Evolutionary conservation across 2,329 filamentous ascomycete genomes (phyloP).

Genomic region (Penicillium sp.): DNA sequence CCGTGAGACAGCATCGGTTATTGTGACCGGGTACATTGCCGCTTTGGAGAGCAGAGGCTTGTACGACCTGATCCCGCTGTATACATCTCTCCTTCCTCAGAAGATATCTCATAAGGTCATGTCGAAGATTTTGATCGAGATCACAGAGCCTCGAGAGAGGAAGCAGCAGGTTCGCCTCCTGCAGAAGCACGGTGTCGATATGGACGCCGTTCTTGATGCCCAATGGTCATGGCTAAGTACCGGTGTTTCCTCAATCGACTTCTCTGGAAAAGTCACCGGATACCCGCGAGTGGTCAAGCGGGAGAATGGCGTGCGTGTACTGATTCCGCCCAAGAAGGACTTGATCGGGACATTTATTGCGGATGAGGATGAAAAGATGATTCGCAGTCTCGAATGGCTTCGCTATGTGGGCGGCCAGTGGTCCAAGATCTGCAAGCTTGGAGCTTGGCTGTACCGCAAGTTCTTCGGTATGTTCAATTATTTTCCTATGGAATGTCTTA

Average conservation of each 20-base stretch:
- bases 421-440: constrained; percentile 62
- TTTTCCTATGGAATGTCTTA: constrained; percentile 12
- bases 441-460: constrained; percentile 70
- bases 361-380: constrained; percentile 64
- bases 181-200: constrained; percentile 66
- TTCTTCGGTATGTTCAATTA: constrained; percentile 67
- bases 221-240: constrained; percentile 51
- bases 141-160: constrained; percentile 62
- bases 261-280: constrained; percentile 26
- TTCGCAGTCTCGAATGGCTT: constrained; percentile 81
- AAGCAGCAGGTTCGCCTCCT: constrained; percentile 67
- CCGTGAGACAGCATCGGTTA: constrained; percentile 58
- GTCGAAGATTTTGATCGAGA: constrained; percentile 68
- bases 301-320: constrained; percentile 45
- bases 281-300: constrained; percentile 49
- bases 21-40: constrained; percentile 76
- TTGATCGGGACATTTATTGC: constrained; percentile 62
- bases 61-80: constrained; percentile 75
- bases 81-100: constrained; percentile 70
- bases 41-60: constrained; percentile 67
- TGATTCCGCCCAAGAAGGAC: constrained; percentile 62
- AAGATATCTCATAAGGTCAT: constrained; percentile 65
- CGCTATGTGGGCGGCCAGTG: constrained; percentile 67
- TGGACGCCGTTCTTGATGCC: constrained; percentile 65
- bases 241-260: constrained; percentile 33